Percentiles rank a stretch among this genome's conserved stretches.
These are phyloP conservation scores for Fusarium luffae DNA, from an alignment of 2,329 filamentous ascomycete species.

Conservation along the genomic window DNA sequence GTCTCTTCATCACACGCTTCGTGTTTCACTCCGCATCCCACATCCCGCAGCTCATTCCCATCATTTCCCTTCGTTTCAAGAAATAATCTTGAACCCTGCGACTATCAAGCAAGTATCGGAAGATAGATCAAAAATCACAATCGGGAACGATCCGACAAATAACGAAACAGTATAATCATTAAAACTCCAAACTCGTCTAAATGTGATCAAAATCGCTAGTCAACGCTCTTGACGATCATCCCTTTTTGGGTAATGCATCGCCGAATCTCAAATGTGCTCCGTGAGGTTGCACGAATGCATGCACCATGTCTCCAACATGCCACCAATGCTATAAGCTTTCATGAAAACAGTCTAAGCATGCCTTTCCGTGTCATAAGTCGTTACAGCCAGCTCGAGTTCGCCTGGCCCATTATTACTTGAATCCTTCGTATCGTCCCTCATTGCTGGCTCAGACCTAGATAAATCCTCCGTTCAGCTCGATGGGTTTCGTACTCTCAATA, in stretches of 20 bases:
- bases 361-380: constrained; percentile 40
- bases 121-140: background rate
- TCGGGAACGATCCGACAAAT: background rate
- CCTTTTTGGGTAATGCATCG: constrained; percentile 11
- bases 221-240: constrained; percentile 25
- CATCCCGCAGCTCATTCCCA: constrained; percentile 25
- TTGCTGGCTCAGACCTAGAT: constrained; percentile 33
- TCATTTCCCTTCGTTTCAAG: constrained; percentile 34
- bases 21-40: constrained; percentile 30
- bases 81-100: constrained; percentile 20
- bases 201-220: constrained; percentile 37
- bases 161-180: background rate
- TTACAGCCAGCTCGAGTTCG: constrained; percentile 26
- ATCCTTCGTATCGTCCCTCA: background rate
- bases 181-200: constrained; percentile 31
- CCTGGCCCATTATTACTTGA: constrained; percentile 19
- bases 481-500: constrained; percentile 59
- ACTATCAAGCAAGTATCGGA: constrained; percentile 1
- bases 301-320: constrained; percentile 37
- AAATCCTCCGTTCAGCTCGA: constrained; percentile 38
- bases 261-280: constrained; percentile 37
- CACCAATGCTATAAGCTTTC: constrained; percentile 25
- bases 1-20: constrained; percentile 16
- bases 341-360: constrained; percentile 34
- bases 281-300: constrained; percentile 36